Conservation (phyloP, 2,329 filamentous ascomycete species). For the Penicillium sp. region DNA sequence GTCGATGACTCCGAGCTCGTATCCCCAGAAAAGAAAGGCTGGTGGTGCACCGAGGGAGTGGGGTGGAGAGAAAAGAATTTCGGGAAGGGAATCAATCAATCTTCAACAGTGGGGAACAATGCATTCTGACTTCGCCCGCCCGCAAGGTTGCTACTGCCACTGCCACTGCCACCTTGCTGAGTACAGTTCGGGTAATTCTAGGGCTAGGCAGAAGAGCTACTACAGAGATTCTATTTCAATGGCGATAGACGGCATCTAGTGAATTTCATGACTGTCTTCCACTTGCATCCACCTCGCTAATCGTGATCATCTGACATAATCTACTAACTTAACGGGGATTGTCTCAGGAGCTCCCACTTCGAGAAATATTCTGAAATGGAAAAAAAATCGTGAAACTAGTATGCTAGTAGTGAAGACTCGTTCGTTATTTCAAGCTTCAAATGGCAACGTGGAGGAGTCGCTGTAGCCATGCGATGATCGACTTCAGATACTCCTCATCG, state of each 20-base stretch:
- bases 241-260: too few relatives aligned
- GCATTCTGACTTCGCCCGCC: constrained; percentile 23
- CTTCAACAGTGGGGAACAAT: constrained; percentile 27
- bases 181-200: too few relatives aligned
- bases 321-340: not conserved
- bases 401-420: too few relatives aligned
- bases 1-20: constrained; percentile 13
- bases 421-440: not conserved
- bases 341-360: not conserved
- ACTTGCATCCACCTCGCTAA: not conserved
- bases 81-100: constrained; percentile 28
- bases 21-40: constrained; percentile 28
- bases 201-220: too few relatives aligned
- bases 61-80: constrained; percentile 30
- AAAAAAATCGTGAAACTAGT: too few relatives aligned
- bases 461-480: constrained; percentile 11
- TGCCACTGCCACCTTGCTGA: too few relatives aligned
- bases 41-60: constrained; percentile 22
- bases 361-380: not conserved
- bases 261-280: not conserved
- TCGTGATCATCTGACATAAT: constrained; percentile 3
- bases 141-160: constrained; percentile 15
- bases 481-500: constrained; percentile 1
- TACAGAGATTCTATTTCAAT: not conserved
- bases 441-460: constrained; percentile 5